A percentile compares a stretch with the other conserved stretches of the same genome.
Evolutionary conservation across 1,284 basidiomycete species (phyloP).

Genomic region (Sanghuangporus weigelae): DNA sequence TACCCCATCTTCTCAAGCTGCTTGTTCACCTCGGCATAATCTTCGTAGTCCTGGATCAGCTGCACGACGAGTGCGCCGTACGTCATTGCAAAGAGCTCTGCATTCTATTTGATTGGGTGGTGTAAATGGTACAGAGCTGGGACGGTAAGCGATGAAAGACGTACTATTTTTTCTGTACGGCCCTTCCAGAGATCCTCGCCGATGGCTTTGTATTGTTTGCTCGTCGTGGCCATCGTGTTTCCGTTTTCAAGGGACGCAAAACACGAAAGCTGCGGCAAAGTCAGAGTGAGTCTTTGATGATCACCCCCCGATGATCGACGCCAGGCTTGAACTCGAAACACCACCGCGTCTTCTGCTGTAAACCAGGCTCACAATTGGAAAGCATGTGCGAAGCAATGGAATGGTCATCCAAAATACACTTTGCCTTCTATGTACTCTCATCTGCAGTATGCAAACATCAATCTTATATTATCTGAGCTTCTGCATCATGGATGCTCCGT

Average conservation of each 20-base stretch:
- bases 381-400: neutral
- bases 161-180: constrained; percentile 84
- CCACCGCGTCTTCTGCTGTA: neutral
- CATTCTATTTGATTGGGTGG: constrained; percentile 49
- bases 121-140: neutral
- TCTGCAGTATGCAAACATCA: neutral
- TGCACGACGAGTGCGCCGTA: constrained; percentile 98
- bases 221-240: constrained; percentile 51
- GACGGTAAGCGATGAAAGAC: constrained; percentile 25
- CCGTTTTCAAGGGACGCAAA: neutral
- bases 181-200: constrained; percentile 92
- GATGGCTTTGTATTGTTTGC: constrained; percentile 77
- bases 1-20: constrained; percentile 94
- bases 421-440: neutral
- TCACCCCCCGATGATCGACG: no score
- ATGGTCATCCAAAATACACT: neutral
- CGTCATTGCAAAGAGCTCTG: constrained; percentile 94
- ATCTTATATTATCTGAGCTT: neutral
- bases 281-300: no score
- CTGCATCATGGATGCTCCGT: neutral
- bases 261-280: neutral
- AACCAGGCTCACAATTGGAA: neutral
- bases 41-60: constrained; percentile 98
- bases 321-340: neutral
- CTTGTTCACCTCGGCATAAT: constrained; percentile 87